phyloP scores from a whole-genome alignment of 345 rosid species.

The Aquilaria malaccensis region DNA sequence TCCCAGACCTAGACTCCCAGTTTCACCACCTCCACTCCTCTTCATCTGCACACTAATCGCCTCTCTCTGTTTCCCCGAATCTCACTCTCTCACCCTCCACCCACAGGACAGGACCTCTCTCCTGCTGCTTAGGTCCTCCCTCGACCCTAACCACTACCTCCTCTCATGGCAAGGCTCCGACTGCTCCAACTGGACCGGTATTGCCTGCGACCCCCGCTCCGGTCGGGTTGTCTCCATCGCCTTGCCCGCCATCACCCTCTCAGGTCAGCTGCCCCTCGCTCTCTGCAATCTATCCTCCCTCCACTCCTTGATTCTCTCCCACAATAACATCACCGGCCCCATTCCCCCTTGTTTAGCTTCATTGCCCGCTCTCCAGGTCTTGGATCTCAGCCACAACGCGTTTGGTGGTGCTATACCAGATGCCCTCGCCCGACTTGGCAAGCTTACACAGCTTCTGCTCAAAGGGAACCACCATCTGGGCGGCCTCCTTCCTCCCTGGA shows the following conservation, averaged over 20 bases:
- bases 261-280: constrained; percentile 52
- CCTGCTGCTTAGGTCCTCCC: constrained; percentile 37
- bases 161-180: constrained; percentile 58
- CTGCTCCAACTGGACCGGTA: constrained; percentile 76
- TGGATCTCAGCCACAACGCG: constrained; percentile 65
- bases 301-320: constrained; percentile 44
- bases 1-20: too few relatives aligned
- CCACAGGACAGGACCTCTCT: constrained; percentile 54
- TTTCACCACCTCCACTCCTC: too few relatives aligned
- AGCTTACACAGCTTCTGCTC: constrained; percentile 50
- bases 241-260: constrained; percentile 45
- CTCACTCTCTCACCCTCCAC: constrained; percentile 36
- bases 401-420: constrained; percentile 52
- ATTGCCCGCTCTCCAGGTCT: constrained; percentile 42
- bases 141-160: constrained; percentile 51
- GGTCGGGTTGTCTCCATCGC: constrained; percentile 56
- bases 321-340: constrained; percentile 45
- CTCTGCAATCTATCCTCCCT: constrained; percentile 56
- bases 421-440: constrained; percentile 33
- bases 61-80: constrained; percentile 11
- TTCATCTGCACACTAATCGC: too few relatives aligned
- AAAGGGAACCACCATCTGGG: constrained; percentile 49
- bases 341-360: constrained; percentile 64
- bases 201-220: constrained; percentile 45
- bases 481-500: constrained; percentile 56